phyloP scores from a whole-genome alignment of 345 rosid species.

The Acer campestre region DNA sequence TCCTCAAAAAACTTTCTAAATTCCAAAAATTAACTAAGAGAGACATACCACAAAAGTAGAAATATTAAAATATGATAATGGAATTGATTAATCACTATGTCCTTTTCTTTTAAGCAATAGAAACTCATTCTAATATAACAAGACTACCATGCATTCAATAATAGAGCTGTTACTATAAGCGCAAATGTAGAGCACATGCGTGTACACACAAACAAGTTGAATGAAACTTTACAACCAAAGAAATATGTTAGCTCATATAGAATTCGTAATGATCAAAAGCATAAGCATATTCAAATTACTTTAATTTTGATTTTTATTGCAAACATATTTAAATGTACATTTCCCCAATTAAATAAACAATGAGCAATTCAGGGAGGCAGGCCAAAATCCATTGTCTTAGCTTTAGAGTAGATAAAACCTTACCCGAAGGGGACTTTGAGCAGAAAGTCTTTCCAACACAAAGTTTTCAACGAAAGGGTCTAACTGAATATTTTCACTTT shows the following conservation, averaged over 20 bases:
- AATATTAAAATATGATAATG: background rate
- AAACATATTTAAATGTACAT: background rate
- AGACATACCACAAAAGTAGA: background rate
- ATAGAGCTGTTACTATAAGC: constrained; percentile 4
- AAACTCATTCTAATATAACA: background rate
- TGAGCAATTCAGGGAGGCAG: background rate
- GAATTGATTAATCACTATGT: background rate
- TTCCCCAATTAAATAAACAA: constrained; percentile 8
- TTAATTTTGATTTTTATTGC: background rate
- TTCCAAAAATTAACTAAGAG: background rate
- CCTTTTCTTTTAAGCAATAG: background rate
- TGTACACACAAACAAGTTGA: background rate
- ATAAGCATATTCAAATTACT: background rate
- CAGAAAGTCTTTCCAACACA: constrained; percentile 93
- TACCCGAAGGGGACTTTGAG: constrained; percentile 94
- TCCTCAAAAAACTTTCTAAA: background rate
- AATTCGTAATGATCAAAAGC: background rate
- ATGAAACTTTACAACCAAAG: constrained; percentile 5
- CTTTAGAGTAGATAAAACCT: constrained; percentile 20
- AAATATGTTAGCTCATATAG: background rate
- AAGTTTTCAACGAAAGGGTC: constrained; percentile 93
- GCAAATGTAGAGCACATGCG: background rate
- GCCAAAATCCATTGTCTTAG: background rate
- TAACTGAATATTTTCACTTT: constrained; percentile 46
- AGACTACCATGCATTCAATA: background rate